A percentile compares a stretch with the other conserved stretches of the same genome.
Conservation (phyloP, 176 grass and related monocot genomes). For the barley (Hordeum vulgare) region MorexV3_pseudomolecules_assembly NC_058522.1:397594989-397595488, state of each 20-base stretch:
- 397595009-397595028: too few relatives aligned
- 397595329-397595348: constrained; percentile 35
- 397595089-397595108: too few relatives aligned
- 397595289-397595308: background rate
- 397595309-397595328: constrained; percentile 41
- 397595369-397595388: constrained; percentile 41
- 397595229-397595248: background rate
- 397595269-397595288: background rate
- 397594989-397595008: too few relatives aligned
- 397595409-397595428: background rate
- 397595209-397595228: background rate
- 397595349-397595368: constrained; percentile 29
- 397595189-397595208: background rate
- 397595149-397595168: background rate
- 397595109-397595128: too few relatives aligned
- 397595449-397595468: background rate
- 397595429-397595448: background rate
- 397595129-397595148: too few relatives aligned
- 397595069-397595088: too few relatives aligned
- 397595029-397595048: too few relatives aligned
- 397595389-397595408: constrained; percentile 59
- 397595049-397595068: too few relatives aligned
- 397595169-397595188: background rate
- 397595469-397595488: background rate
- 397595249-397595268: background rate